A percentile compares a stretch with the other conserved stretches of the same genome.
Conservation (phyloP, 1,284 basidiomycete genomes). For the Trichosporon sp. region DNA sequence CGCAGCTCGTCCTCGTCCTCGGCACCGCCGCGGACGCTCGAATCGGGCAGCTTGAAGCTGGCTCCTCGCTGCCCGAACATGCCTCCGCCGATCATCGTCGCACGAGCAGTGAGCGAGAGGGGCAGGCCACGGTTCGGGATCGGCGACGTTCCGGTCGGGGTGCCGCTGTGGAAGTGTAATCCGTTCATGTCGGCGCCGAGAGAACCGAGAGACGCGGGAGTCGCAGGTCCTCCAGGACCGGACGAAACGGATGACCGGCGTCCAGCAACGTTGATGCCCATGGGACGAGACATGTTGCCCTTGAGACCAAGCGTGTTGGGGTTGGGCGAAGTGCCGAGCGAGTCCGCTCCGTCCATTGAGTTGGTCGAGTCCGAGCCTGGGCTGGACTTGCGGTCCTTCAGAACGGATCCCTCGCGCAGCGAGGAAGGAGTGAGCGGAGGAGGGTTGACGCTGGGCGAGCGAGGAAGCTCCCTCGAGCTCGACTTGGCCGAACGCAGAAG, state of each 20-base stretch:
- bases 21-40: constrained; percentile 33
- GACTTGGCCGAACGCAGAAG: constrained; percentile 27
- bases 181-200: constrained; percentile 37
- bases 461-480: constrained; percentile 38
- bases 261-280: constrained; percentile 19
- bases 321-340: constrained; percentile 12
- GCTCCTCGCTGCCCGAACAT: constrained; percentile 35
- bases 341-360: constrained; percentile 35
- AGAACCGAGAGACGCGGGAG: constrained; percentile 34
- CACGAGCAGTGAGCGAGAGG: constrained; percentile 28
- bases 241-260: constrained; percentile 23
- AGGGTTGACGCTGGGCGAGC: constrained; percentile 35
- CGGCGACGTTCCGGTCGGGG: constrained; percentile 21
- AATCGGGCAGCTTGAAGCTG: constrained; percentile 27
- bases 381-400: constrained; percentile 35
- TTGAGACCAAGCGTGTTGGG: constrained; percentile 13
- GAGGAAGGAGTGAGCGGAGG: constrained; percentile 41
- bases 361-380: constrained; percentile 45
- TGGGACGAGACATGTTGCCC: constrained; percentile 10
- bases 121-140: constrained; percentile 29
- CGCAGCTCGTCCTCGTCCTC: constrained; percentile 38
- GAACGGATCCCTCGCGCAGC: constrained; percentile 28
- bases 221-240: constrained; percentile 24
- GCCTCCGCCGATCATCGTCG: constrained; percentile 41
- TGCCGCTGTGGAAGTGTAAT: constrained; percentile 35